Percentiles rank a stretch among this genome's conserved stretches.
These are phyloP conservation scores for Fusarium metavorans DNA, from an alignment of 2,329 filamentous ascomycete genomes.

Conservation along the genomic window DNA sequence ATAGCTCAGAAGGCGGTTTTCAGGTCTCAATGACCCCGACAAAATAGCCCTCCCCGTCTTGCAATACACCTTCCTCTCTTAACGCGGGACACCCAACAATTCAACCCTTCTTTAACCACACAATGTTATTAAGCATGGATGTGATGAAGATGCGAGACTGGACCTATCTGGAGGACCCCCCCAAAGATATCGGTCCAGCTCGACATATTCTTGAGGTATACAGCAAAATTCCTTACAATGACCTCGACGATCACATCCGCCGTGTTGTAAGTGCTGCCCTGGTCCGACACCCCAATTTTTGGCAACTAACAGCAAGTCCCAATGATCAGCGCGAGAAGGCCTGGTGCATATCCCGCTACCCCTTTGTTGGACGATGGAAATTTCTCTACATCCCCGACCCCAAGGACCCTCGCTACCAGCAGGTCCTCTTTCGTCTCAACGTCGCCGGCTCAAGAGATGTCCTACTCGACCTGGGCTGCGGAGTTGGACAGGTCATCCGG, in stretches of 20 bases:
- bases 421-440: slow-evolving; percentile 57
- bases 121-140: slow-evolving; percentile 45
- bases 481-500: slow-evolving; percentile 63
- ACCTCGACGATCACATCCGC: slow-evolving; percentile 53
- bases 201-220: slow-evolving; percentile 54
- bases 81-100: neutral
- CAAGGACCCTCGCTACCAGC: slow-evolving; percentile 56
- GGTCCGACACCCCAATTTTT: neutral
- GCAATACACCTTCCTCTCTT: slow-evolving; percentile 3
- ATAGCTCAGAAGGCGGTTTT: slow-evolving; percentile 15
- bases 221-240: slow-evolving; percentile 51
- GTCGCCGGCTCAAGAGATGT: slow-evolving; percentile 53
- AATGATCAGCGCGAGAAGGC: slow-evolving; percentile 57
- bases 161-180: slow-evolving; percentile 53
- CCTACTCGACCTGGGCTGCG: slow-evolving; percentile 64
- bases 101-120: slow-evolving; percentile 7
- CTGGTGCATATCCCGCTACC: slow-evolving; percentile 58
- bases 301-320: slow-evolving; percentile 18
- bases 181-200: slow-evolving; percentile 52
- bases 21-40: slow-evolving; percentile 34
- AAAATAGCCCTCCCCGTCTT: slow-evolving; percentile 6
- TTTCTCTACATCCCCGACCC: slow-evolving; percentile 59
- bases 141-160: slow-evolving; percentile 55
- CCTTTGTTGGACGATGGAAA: slow-evolving; percentile 63
- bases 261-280: slow-evolving; percentile 48